Conservation (phyloP, 306 rosid genomes). For the Malus orientalis region DNA sequence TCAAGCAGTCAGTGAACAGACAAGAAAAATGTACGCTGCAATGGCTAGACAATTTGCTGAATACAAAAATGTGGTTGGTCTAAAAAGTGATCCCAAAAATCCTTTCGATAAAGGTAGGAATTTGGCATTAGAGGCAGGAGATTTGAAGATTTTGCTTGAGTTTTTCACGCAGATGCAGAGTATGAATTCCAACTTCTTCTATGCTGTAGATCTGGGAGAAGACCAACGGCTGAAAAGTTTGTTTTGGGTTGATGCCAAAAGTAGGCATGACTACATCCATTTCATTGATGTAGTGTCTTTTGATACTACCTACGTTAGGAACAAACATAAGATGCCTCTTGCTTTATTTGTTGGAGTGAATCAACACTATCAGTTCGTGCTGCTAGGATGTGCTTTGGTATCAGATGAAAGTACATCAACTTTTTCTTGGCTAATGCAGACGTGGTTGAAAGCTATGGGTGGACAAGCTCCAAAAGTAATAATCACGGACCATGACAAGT, state of each 20-base stretch:
- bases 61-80: conserved; percentile 86
- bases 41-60: conserved; percentile 99
- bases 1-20: conserved; percentile 97
- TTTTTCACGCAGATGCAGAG: conserved; percentile 76
- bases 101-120: conserved; percentile 82
- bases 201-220: conserved; percentile 81
- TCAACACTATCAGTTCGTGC: conserved; percentile 84
- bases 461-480: conserved; percentile 82
- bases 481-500: conserved; percentile 74
- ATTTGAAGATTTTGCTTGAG: conserved; percentile 64
- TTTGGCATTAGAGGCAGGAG: conserved; percentile 73
- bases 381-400: conserved; percentile 93
- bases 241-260: conserved; percentile 94
- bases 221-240: conserved; percentile 77
- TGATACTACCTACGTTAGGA: conserved; percentile 78
- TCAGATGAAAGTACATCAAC: conserved; percentile 76
- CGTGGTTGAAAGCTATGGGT: conserved; percentile 89
- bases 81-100: conserved; percentile 68
- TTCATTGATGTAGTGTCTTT: conserved; percentile 82
- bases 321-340: conserved; percentile 93
- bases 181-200: conserved; percentile 77
- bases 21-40: conserved; percentile 95
- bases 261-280: conserved; percentile 79
- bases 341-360: conserved; percentile 90
- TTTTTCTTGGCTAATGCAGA: conserved; percentile 66